Conservation (phyloP, 768 basidiomycete species). For the Termitomyces sp. region DNA sequence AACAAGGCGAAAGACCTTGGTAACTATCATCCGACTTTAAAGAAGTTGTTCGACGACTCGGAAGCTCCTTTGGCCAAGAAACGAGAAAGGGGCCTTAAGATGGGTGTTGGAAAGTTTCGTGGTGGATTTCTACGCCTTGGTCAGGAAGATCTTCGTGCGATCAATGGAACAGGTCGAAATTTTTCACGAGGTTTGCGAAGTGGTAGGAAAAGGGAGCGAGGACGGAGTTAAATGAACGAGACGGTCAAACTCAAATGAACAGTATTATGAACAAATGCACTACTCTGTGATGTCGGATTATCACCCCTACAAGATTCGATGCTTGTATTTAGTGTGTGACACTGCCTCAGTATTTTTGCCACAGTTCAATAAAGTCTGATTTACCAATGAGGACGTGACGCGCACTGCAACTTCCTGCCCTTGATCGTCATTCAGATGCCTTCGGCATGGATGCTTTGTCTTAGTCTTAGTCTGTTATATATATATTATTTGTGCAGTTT, state of each 20-base stretch:
- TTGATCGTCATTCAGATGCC: too few species aligned
- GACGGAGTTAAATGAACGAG: constrained; percentile 6
- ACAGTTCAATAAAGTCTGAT: too few species aligned
- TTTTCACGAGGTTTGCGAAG: constrained; percentile 15
- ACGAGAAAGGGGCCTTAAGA: constrained; percentile 59
- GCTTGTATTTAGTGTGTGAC: neutral
- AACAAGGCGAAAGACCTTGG: constrained; percentile 75
- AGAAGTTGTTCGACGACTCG: constrained; percentile 50
- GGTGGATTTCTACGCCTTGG: constrained; percentile 65
- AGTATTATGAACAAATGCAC: neutral
- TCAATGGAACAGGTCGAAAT: constrained; percentile 19
- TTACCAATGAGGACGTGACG: too few species aligned
- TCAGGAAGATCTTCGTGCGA: constrained; percentile 48
- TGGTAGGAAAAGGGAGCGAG: constrained; percentile 15
- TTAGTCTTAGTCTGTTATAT: too few species aligned
- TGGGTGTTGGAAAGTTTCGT: constrained; percentile 76
- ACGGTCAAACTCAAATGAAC: neutral
- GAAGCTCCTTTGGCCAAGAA: constrained; percentile 30
- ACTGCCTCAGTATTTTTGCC: neutral
- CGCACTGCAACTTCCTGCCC: too few species aligned
- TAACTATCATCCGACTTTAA: constrained; percentile 78
- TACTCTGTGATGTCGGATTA: neutral
- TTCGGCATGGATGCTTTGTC: too few species aligned
- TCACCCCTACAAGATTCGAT: too few species aligned
- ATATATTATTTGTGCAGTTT: too few species aligned